A percentile compares a stretch with the other conserved stretches of the same genome.
Conservation (phyloP, 495 filamentous ascomycete genomes). For the Penicillium verhagenii region DNA sequence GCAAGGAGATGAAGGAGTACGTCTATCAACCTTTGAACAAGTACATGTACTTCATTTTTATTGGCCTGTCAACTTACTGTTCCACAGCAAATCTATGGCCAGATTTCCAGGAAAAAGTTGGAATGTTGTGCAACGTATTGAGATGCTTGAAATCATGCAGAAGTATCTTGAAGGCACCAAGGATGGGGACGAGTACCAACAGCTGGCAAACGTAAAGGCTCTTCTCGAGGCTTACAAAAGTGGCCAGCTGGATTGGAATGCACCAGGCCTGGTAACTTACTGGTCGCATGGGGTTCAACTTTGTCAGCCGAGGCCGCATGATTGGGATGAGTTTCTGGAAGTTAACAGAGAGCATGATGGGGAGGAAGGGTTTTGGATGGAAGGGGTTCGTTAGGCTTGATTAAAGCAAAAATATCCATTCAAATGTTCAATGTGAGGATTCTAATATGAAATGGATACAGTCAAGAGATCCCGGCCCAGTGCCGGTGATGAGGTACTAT, state of each 20-base stretch:
- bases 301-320: neutral
- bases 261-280: neutral
- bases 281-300: constrained; percentile 3
- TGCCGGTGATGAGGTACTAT: too few relatives aligned
- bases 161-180: too few relatives aligned
- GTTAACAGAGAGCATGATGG: neutral
- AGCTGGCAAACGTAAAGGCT: neutral
- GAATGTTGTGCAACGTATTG: neutral
- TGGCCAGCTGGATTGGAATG: neutral
- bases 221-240: neutral
- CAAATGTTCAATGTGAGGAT: too few relatives aligned
- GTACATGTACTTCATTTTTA: too few relatives aligned
- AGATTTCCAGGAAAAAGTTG: neutral
- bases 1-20: neutral
- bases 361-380: neutral
- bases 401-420: too few relatives aligned
- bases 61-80: too few relatives aligned
- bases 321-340: neutral
- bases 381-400: too few relatives aligned
- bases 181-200: neutral
- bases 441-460: too few relatives aligned
- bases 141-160: neutral
- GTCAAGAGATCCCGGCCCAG: too few relatives aligned
- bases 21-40: neutral
- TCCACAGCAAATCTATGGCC: neutral